phyloP scores from a whole-genome alignment of 1,284 basidiomycete species.

The Ustilago lituana region DNA sequence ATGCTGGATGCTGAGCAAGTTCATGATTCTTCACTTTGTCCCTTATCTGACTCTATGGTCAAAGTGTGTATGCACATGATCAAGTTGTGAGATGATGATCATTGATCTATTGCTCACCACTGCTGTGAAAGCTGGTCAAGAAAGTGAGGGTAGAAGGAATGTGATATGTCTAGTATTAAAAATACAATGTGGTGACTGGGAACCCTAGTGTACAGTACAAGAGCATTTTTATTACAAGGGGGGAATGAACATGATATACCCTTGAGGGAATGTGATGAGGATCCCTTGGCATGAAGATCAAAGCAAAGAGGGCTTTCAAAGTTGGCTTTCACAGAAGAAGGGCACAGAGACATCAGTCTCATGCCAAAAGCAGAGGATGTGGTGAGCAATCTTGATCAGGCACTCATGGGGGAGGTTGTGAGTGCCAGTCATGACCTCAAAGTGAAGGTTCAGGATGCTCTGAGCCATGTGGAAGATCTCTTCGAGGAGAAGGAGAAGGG shows the following conservation, averaged over 20 bases:
- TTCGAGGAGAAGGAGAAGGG: slow-evolving; percentile 33
- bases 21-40: too few relatives aligned
- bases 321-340: slow-evolving; percentile 43
- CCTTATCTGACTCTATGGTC: too few relatives aligned
- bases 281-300: slow-evolving; percentile 8
- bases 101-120: too few relatives aligned
- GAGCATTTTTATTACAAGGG: slow-evolving; percentile 1
- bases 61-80: too few relatives aligned
- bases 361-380: slow-evolving; percentile 41
- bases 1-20: too few relatives aligned
- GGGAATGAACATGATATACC: neutral
- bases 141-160: neutral
- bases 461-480: slow-evolving; percentile 42
- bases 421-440: slow-evolving; percentile 45
- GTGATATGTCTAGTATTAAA: slow-evolving; percentile 1
- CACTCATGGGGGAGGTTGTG: slow-evolving; percentile 46
- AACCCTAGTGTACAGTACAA: slow-evolving; percentile 2
- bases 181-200: slow-evolving; percentile 20
- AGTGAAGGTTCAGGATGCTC: slow-evolving; percentile 39
- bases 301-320: slow-evolving; percentile 8
- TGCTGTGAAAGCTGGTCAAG: slow-evolving; percentile 5
- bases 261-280: slow-evolving; percentile 5
- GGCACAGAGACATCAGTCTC: slow-evolving; percentile 33
- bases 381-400: slow-evolving; percentile 40
- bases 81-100: too few relatives aligned